These are phyloP conservation scores for Crithidia brevicula DNA, from an alignment of 208 protist species.

Conservation along the genomic window DNA sequence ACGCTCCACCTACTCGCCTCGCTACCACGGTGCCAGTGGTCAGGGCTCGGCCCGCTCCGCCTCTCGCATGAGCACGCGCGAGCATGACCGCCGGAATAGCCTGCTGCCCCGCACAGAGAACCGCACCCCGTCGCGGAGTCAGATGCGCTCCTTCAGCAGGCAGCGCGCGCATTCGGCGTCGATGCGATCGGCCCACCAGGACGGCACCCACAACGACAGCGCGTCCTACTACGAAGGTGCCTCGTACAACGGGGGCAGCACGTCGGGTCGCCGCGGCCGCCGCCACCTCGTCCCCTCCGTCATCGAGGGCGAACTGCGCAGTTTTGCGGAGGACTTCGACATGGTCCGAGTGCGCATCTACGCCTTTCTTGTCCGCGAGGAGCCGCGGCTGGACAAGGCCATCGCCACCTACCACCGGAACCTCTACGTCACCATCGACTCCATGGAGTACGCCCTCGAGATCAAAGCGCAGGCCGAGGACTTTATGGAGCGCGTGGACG, in stretches of 20 bases:
- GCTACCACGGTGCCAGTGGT: constrained; percentile 1
- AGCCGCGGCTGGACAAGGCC: constrained; percentile 45
- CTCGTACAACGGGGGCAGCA: background rate
- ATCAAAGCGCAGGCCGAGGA: constrained; percentile 45
- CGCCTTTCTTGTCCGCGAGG: constrained; percentile 60
- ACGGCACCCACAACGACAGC: too few species aligned
- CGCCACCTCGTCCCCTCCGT: constrained; percentile 32
- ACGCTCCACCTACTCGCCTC: constrained; percentile 11
- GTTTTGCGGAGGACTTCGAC: constrained; percentile 48
- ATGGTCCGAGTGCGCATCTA: constrained; percentile 69
- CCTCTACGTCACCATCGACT: constrained; percentile 44
- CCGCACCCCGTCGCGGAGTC: constrained; percentile 45
- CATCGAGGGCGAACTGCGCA: constrained; percentile 15
- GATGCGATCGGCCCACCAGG: constrained; percentile 9
- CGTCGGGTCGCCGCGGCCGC: constrained; percentile 18
- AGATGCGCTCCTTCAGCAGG: constrained; percentile 52
- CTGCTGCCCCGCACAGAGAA: constrained; percentile 34
- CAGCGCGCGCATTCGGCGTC: constrained; percentile 32
- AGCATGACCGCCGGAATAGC: constrained; percentile 22
- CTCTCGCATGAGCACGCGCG: constrained; percentile 19
- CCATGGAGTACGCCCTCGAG: constrained; percentile 57
- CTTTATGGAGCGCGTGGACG: constrained; percentile 56
- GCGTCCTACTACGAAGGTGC: background rate
- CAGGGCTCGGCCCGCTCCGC: constrained; percentile 12
- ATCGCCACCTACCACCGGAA: constrained; percentile 47